These are phyloP conservation scores for Larix sibirica DNA, from an alignment of 83 land plant species.

Conservation along the genomic window DNA sequence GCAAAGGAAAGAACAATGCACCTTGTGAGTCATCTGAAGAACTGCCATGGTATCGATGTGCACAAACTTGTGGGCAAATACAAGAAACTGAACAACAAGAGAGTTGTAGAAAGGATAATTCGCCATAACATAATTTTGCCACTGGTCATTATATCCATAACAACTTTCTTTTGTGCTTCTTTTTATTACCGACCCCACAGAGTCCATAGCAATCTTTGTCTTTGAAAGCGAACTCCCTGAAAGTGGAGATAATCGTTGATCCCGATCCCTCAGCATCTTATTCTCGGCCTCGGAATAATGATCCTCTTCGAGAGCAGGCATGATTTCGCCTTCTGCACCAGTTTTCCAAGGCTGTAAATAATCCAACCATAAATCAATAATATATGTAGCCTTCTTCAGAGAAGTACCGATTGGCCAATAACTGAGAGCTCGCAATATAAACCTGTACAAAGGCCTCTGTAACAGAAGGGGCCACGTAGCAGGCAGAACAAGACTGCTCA, in stretches of 20 bases:
- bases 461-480: constrained; percentile 31
- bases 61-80: constrained; percentile 85
- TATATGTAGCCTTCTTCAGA: constrained; percentile 57
- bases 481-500: neutral
- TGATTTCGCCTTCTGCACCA: constrained; percentile 5
- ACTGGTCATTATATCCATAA: constrained; percentile 17
- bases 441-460: constrained; percentile 88
- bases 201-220: neutral
- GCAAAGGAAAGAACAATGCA: constrained; percentile 20
- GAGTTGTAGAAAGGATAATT: constrained; percentile 83
- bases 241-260: neutral
- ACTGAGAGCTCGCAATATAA: constrained; percentile 66
- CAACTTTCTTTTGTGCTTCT: neutral
- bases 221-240: neutral
- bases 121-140: constrained; percentile 65
- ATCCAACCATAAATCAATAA: constrained; percentile 69
- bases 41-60: constrained; percentile 55
- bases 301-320: neutral
- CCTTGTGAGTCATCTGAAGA: constrained; percentile 76
- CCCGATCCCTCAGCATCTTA: constrained; percentile 9
- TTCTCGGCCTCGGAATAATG: neutral
- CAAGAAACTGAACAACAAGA: constrained; percentile 80
- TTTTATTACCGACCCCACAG: neutral
- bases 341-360: constrained; percentile 82
- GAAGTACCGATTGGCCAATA: constrained; percentile 76